These are phyloP conservation scores for Herpomyces periplanetae DNA, from an alignment of 2,329 filamentous ascomycete species.

Conservation along the genomic window DNA sequence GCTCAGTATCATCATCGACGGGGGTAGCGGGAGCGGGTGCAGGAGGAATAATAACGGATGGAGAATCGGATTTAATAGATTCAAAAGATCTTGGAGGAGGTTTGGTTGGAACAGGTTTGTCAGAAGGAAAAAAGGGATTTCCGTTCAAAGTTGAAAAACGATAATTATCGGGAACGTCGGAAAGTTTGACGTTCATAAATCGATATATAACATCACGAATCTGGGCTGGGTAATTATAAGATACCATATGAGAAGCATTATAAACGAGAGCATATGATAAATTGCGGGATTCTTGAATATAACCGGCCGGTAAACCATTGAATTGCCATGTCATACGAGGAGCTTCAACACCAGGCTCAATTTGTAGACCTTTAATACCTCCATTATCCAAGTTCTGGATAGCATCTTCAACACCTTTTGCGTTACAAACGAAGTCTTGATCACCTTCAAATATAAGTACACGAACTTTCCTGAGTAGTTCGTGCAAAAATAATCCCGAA, in stretches of 20 bases:
- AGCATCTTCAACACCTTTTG: constrained; percentile 60
- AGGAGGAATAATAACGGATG: too few species aligned
- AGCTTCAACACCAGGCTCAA: constrained; percentile 49
- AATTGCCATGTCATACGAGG: constrained; percentile 82
- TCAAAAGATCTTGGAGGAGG: too few species aligned
- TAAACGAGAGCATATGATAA: constrained; percentile 81
- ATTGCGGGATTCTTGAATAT: constrained; percentile 80
- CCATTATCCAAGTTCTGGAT: constrained; percentile 77
- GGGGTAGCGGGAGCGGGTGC: too few species aligned
- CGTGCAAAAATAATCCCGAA: constrained; percentile 31
- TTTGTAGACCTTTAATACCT: constrained; percentile 59
- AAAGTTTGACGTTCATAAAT: constrained; percentile 74
- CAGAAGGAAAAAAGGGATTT: too few species aligned
- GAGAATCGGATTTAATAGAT: too few species aligned
- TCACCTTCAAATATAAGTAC: constrained; percentile 69
- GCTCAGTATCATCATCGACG: too few species aligned
- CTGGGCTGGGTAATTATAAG: constrained; percentile 56
- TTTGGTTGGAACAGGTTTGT: too few species aligned
- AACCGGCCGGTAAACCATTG: constrained; percentile 47
- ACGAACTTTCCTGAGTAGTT: constrained; percentile 31
- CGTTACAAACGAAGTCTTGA: constrained; percentile 84
- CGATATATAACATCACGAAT: constrained; percentile 86
- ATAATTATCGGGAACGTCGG: constrained; percentile 41
- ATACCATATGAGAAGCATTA: constrained; percentile 92
- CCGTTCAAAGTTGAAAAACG: too few species aligned